Evolutionary conservation across 768 basidiomycete genomes (phyloP).

Genomic region (Inosperma sp.): DNA sequence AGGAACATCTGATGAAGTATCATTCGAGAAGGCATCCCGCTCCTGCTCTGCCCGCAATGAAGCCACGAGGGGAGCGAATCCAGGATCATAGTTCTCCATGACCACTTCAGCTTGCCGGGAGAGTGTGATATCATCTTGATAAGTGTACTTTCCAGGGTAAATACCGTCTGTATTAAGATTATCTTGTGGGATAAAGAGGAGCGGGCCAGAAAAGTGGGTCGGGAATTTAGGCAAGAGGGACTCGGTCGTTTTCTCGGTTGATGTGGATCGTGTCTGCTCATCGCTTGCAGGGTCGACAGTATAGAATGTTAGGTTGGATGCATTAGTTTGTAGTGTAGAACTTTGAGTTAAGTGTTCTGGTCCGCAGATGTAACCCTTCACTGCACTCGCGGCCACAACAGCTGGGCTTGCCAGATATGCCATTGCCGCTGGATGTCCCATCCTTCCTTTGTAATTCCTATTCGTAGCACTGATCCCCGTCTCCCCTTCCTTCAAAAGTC

Average conservation of each 20-base stretch:
- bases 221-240: constrained; percentile 82
- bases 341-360: constrained; percentile 71
- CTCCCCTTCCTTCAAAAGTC: constrained; percentile 90
- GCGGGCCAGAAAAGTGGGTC: constrained; percentile 67
- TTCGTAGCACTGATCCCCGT: constrained; percentile 98
- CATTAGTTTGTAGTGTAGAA: no score
- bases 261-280: constrained; percentile 28
- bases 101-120: constrained; percentile 92
- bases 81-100: constrained; percentile 98
- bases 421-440: constrained; percentile 93
- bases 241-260: constrained; percentile 38
- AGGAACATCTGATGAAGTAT: constrained; percentile 12
- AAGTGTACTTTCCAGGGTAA: constrained; percentile 98
- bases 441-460: constrained; percentile 97
- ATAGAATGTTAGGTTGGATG: constrained; percentile 52
- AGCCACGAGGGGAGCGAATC: constrained; percentile 70
- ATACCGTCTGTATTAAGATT: constrained; percentile 98
- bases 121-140: constrained; percentile 98
- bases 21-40: constrained; percentile 1
- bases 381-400: constrained; percentile 93
- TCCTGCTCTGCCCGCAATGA: constrained; percentile 36
- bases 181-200: constrained; percentile 94
- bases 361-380: constrained; percentile 85
- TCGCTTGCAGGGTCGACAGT: constrained; percentile 32
- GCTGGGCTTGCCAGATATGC: constrained; percentile 96